Conservation (phyloP, 768 basidiomycete genomes). For the Podaxis rugospora region DNA sequence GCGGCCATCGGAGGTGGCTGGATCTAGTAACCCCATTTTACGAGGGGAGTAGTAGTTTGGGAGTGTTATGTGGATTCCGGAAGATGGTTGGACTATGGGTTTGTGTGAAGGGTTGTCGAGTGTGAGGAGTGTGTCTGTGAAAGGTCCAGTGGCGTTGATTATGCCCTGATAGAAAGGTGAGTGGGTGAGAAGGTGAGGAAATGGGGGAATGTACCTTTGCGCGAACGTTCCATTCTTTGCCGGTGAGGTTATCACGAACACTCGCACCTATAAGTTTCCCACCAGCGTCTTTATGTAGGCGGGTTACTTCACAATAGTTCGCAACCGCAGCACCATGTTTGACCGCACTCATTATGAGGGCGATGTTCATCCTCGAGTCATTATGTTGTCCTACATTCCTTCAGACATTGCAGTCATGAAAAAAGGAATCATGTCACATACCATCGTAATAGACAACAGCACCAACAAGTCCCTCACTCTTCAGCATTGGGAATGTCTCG, state of each 20-base stretch:
- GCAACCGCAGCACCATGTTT: conserved; percentile 83
- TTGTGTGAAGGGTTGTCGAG: conserved; percentile 75
- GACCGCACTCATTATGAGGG: conserved; percentile 91
- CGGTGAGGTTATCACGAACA: conserved; percentile 79
- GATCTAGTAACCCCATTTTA: conserved; percentile 93
- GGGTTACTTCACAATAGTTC: conserved; percentile 87
- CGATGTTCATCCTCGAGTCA: conserved; percentile 97
- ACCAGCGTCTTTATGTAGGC: conserved; percentile 61
- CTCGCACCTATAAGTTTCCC: conserved; percentile 71
- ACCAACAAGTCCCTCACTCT: conserved; percentile 55
- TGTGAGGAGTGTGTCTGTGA: conserved; percentile 78
- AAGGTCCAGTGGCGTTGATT: conserved; percentile 97
- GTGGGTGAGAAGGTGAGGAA: not conserved
- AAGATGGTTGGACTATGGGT: conserved; percentile 88
- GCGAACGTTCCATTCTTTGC: conserved; percentile 75
- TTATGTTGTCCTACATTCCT: conserved; percentile 82
- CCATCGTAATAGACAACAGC: conserved; percentile 98
- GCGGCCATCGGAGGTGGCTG: conserved; percentile 91
- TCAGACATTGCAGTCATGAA: not conserved
- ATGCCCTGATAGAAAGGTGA: conserved; percentile 51
- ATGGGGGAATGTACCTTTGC: conserved; percentile 52
- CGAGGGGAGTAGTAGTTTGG: conserved; percentile 96
- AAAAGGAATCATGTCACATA: conserved; percentile 24
- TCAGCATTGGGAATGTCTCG: conserved; percentile 93
- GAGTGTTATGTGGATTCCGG: conserved; percentile 93